Evolutionary conservation across 345 rosid genomes (phyloP).

Genomic region (Citropsis articulata): DNA sequence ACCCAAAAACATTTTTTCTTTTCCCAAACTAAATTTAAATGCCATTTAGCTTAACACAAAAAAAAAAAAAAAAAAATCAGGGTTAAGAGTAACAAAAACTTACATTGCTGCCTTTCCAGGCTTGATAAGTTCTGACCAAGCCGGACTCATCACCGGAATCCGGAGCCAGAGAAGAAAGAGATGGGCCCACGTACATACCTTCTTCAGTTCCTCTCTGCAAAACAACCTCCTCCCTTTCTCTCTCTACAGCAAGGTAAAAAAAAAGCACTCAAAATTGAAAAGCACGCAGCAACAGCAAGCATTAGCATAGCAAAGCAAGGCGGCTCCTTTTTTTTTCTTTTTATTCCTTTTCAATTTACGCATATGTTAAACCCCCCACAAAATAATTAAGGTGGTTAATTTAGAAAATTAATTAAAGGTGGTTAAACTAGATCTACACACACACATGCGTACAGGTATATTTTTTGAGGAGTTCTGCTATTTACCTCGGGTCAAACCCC

Average conservation of each 20-base stretch:
- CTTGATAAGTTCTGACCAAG: slow-evolving; percentile 57
- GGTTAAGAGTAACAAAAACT: slow-evolving; percentile 25
- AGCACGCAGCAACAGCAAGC: neutral
- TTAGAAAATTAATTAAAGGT: too few species aligned
- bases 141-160: slow-evolving; percentile 27
- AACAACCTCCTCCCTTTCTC: neutral
- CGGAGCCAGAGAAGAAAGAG: slow-evolving; percentile 32
- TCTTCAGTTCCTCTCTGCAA: neutral
- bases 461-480: too few species aligned
- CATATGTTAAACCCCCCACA: neutral
- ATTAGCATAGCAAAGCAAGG: slow-evolving; percentile 9
- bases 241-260: neutral
- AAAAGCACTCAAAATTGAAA: neutral
- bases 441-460: neutral
- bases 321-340: slow-evolving; percentile 10
- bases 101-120: slow-evolving; percentile 87
- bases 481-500: too few species aligned
- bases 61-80: slow-evolving; percentile 17
- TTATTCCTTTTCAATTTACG: neutral
- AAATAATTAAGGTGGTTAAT: too few species aligned
- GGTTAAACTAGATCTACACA: too few species aligned
- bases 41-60: neutral
- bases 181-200: slow-evolving; percentile 39
- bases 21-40: neutral
- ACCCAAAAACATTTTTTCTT: neutral